Percentiles rank a stretch among this genome's conserved stretches.
These are phyloP conservation scores for Mycosphaerella arachidis DNA, from an alignment of 2,329 filamentous ascomycete genomes.

Conservation along the genomic window DNA sequence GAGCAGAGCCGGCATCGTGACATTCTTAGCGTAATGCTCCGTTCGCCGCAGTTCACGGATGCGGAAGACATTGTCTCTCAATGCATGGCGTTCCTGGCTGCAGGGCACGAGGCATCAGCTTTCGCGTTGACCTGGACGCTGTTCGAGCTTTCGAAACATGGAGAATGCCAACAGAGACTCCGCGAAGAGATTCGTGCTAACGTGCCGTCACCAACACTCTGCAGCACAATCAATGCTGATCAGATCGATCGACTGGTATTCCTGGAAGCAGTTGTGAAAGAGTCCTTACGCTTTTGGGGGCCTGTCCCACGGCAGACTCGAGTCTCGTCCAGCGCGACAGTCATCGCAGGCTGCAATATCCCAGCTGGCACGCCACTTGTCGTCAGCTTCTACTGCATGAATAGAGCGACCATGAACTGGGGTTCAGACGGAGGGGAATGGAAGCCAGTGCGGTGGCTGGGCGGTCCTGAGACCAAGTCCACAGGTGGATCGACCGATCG, in stretches of 20 bases:
- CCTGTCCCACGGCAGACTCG: not conserved
- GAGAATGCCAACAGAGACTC: not conserved
- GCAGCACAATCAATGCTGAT: not conserved
- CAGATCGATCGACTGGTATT: not conserved
- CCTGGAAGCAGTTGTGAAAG: not conserved
- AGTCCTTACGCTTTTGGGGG: not conserved
- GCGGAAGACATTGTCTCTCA: slow-evolving; percentile 56
- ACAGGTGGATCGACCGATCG: not conserved
- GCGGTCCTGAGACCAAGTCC: not conserved
- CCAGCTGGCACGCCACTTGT: not conserved
- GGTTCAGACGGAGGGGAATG: slow-evolving; percentile 28
- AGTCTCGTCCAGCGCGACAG: not conserved
- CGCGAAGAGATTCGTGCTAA: not conserved
- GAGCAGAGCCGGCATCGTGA: not conserved
- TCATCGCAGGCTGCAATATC: not conserved
- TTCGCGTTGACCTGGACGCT: not conserved
- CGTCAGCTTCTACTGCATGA: not conserved
- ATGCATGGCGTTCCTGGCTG: slow-evolving; percentile 65
- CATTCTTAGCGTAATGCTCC: not conserved
- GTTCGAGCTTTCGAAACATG: not conserved
- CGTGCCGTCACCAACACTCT: not conserved
- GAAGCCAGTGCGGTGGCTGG: slow-evolving; percentile 30
- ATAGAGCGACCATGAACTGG: slow-evolving; percentile 20
- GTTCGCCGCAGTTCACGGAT: slow-evolving; percentile 60
- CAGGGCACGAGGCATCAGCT: slow-evolving; percentile 57